phyloP scores from a whole-genome alignment of 2,329 filamentous ascomycete species.

The Emericellopsis cladophorae region DNA sequence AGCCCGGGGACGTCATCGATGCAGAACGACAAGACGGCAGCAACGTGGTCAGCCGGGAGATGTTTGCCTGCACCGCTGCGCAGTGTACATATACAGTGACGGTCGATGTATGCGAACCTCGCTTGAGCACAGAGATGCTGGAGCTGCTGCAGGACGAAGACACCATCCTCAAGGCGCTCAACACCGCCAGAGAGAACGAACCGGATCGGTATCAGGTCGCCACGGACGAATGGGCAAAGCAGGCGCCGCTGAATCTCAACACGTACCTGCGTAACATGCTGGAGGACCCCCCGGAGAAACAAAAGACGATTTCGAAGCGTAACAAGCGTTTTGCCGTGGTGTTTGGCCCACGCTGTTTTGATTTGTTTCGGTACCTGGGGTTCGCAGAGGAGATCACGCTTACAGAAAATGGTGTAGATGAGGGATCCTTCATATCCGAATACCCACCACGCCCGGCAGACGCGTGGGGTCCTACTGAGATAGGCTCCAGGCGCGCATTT shows the following conservation, averaged over 20 bases:
- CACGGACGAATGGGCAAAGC: constrained; percentile 23
- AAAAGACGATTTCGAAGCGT: constrained; percentile 36
- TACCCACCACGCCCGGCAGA: constrained; percentile 17
- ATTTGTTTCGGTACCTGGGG: constrained; percentile 34
- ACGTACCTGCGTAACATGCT: constrained; percentile 39
- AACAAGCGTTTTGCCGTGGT: constrained; percentile 44
- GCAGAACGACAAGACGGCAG: constrained; percentile 21
- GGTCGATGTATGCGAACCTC: constrained; percentile 36
- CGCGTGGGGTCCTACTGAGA: constrained; percentile 19
- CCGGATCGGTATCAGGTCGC: constrained; percentile 33
- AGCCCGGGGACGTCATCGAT: constrained; percentile 10
- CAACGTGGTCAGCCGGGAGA: constrained; percentile 20
- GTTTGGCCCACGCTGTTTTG: constrained; percentile 36
- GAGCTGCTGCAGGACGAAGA: constrained; percentile 29
- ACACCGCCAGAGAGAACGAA: constrained; percentile 26
- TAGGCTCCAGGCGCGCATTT: constrained; percentile 30
- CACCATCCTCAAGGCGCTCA: constrained; percentile 26
- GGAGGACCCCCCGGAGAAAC: constrained; percentile 18
- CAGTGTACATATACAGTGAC: constrained; percentile 27
- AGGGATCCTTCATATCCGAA: constrained; percentile 22
- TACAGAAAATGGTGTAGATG: constrained; percentile 23
- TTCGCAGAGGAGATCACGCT: constrained; percentile 25
- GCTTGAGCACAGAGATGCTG: constrained; percentile 29
- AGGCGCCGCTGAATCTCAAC: constrained; percentile 31
- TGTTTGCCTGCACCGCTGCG: constrained; percentile 27